Evolutionary conservation across 208 protist species (phyloP), one percentile per base, ranked within the genome.

Genomic region (Acanthamoeba healyi): DNA sequence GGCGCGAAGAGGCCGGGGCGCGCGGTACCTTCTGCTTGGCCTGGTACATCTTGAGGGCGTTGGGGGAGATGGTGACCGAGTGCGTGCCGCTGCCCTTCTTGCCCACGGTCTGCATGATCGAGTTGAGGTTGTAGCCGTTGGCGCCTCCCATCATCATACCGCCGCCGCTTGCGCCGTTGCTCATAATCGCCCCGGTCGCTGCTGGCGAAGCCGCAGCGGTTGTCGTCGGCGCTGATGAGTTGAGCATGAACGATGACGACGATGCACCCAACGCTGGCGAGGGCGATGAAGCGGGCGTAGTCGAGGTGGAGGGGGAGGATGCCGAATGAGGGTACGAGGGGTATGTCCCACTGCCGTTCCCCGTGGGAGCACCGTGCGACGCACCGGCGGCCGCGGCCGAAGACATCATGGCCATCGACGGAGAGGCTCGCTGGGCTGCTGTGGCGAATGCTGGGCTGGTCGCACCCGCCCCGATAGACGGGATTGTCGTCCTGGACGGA

Each of bases 21-120:
- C 15, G 19, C 7, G 2, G 58, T 2, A 65, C 58, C 58, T 65
- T 65, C 36, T 79, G 67, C 34, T 79, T 79, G 67, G 67, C 67
- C 67, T 79, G 67, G 34, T 46, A 79, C 32, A 46, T 46, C 67
- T 79, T 79, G 67, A 79, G 32, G 36, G 67, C 67, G 38, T 79
- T 79, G 24, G 67, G 67, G 34, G 67, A 79, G 67, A 79, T 79
- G 32, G 67, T 79, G 36, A 46, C 67, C 5, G 67, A 79, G 67
- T 79, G 67, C 1, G 67, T 79, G 67, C 67, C 67, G 34, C 34
- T 32, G 32, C 67, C 67, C 38, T 79, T 79, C 67, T 79, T 79
- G 67, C 67, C 67, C 67, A 79, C 38, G 32, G 7, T 79, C 38
- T 79, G 67, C 38, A 79, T 38, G 67, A 79, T 22, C 15, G 67